Conservation (phyloP, 1,284 basidiomycete genomes). For the Boletus chippewaensis region DNA sequence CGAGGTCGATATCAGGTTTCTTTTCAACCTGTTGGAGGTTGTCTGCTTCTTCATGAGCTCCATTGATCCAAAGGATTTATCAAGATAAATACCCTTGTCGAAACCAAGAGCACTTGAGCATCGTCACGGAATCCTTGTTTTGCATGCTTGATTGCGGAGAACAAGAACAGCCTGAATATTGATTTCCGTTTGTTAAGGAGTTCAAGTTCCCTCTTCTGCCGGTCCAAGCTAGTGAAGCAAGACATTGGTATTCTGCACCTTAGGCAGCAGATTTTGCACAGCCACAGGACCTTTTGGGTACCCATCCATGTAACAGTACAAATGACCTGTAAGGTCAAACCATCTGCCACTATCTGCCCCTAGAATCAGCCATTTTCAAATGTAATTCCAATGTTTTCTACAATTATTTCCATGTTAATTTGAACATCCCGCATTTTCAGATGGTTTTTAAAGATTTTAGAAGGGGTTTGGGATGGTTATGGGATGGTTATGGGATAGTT, state of each 20-base stretch:
- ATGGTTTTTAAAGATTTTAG: too few relatives aligned
- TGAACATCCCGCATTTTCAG: too few relatives aligned
- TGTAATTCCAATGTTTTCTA: too few relatives aligned
- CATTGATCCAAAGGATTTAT: not conserved
- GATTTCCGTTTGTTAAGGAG: not conserved
- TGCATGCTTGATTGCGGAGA: not conserved
- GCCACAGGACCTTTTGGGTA: too few relatives aligned
- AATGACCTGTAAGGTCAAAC: too few relatives aligned
- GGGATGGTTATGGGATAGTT: too few relatives aligned
- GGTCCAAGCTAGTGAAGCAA: constrained; percentile 1
- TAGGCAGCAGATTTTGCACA: too few relatives aligned
- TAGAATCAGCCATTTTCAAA: too few relatives aligned
- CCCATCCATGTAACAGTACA: too few relatives aligned
- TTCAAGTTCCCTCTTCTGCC: constrained; percentile 4
- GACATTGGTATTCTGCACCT: not conserved
- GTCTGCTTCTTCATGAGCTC: constrained; percentile 6
- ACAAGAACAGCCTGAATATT: not conserved
- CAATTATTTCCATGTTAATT: too few relatives aligned
- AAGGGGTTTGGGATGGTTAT: too few relatives aligned
- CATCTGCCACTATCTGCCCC: too few relatives aligned
- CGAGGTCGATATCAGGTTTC: constrained; percentile 4
- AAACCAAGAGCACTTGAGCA: not conserved
- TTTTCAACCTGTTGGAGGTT: constrained; percentile 10
- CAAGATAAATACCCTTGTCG: constrained; percentile 3
- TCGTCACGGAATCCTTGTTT: not conserved